These are phyloP conservation scores for Rhizopogon vinicolor DNA, from an alignment of 768 basidiomycete species.

Conservation along the genomic window DNA sequence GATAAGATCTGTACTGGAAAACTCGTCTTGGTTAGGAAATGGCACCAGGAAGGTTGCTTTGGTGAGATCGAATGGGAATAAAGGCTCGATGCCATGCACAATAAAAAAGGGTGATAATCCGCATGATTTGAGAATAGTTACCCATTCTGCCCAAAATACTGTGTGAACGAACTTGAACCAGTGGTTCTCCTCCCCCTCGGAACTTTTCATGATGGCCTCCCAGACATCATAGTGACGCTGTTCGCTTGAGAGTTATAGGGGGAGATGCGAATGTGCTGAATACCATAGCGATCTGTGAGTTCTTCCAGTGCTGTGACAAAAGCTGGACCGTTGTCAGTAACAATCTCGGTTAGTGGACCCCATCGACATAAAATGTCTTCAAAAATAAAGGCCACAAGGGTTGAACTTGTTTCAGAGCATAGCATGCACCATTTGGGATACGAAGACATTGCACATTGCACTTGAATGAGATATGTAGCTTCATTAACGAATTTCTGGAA, in stretches of 20 bases:
- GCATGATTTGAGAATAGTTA: background rate
- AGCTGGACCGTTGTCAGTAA: background rate
- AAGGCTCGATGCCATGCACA: conserved; percentile 19
- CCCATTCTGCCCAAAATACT: conserved; percentile 33
- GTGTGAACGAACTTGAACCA: conserved; percentile 10
- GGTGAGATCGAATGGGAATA: conserved; percentile 24
- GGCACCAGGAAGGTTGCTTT: conserved; percentile 18
- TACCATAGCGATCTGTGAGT: background rate
- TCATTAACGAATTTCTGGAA: background rate
- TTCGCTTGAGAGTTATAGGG: background rate
- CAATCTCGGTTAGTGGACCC: background rate
- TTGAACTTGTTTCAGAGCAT: conserved; percentile 11
- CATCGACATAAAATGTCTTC: conserved; percentile 2
- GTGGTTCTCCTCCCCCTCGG: background rate
- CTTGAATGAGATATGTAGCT: conserved; percentile 13
- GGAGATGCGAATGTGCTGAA: background rate
- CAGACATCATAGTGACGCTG: background rate
- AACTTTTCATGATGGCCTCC: conserved; percentile 6
- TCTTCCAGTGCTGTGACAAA: background rate
- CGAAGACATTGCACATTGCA: background rate
- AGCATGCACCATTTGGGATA: conserved; percentile 27
- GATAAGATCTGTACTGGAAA: background rate
- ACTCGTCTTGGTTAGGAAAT: background rate
- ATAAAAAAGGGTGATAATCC: conserved; percentile 1
- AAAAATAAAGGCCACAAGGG: conserved; percentile 12